These are phyloP conservation scores for Dactylorhiza incarnata DNA, from an alignment of 106 monocot species.

Conservation along the genomic window DNA sequence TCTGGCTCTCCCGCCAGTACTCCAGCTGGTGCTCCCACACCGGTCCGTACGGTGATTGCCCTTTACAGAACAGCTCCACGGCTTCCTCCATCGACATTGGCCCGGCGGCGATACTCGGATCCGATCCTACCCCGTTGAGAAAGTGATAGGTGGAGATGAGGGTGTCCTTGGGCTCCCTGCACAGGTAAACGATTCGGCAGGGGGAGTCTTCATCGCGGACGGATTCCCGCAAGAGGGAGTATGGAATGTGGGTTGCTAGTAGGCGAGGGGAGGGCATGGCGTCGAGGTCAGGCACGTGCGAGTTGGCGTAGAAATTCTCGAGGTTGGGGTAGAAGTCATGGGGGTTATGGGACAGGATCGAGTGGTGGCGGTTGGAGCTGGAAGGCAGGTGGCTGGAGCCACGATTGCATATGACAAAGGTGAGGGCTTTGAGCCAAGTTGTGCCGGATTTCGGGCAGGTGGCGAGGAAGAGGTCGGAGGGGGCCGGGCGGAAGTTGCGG, in stretches of 20 bases:
- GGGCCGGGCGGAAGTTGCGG: background rate
- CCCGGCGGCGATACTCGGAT: background rate
- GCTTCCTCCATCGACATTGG: constrained; percentile 7
- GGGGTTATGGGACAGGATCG: constrained; percentile 3
- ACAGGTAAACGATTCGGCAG: constrained; percentile 36
- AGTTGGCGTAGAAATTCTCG: background rate
- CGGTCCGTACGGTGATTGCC: background rate
- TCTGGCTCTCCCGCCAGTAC: constrained; percentile 18
- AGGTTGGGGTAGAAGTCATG: constrained; percentile 4
- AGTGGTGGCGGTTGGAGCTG: no score
- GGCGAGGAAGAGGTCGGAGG: constrained; percentile 3
- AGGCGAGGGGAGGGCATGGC: constrained; percentile 8
- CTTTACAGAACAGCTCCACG: background rate
- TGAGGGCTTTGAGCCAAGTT: constrained; percentile 14
- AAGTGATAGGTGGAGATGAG: constrained; percentile 29
- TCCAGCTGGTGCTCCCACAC: constrained; percentile 24
- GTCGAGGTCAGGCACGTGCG: constrained; percentile 1
- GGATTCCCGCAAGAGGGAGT: constrained; percentile 14
- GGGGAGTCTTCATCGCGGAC: background rate
- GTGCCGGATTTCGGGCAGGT: constrained; percentile 6
- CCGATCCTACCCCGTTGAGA: constrained; percentile 1
- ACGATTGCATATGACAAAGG: constrained; percentile 2
- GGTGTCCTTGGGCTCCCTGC: constrained; percentile 30
- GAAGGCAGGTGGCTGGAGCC: no score
- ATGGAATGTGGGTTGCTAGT: background rate